Evolutionary conservation across 2,329 filamentous ascomycete genomes (phyloP).

Genomic region (Triangularia setosa): DNA sequence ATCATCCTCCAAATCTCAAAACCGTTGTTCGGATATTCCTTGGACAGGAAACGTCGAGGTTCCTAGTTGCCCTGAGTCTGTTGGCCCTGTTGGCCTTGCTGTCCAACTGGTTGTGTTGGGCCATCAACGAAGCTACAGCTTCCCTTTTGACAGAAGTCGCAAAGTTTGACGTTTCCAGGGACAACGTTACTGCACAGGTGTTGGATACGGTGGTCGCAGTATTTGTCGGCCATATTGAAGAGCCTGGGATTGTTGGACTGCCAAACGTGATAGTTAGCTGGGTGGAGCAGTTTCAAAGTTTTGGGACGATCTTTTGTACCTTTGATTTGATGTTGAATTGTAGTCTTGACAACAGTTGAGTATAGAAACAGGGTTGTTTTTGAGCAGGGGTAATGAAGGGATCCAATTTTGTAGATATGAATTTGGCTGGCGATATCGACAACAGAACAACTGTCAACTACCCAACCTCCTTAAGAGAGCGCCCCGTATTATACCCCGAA

Average conservation of each 20-base stretch:
- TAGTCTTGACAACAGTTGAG: background rate
- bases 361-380: background rate
- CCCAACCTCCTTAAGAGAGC: background rate
- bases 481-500: background rate
- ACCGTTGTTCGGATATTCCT: background rate
- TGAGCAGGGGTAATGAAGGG: background rate
- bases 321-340: background rate
- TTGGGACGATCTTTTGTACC: background rate
- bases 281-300: background rate
- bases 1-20: background rate
- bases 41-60: background rate
- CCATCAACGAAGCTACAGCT: background rate
- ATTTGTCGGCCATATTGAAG: conserved; percentile 20
- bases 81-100: background rate
- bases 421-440: background rate
- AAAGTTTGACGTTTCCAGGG: background rate
- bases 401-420: background rate
- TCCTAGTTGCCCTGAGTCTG: background rate
- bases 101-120: background rate
- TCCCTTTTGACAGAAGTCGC: background rate
- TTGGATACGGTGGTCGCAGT: conserved; percentile 21
- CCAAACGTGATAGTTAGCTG: background rate
- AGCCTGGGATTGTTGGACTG: background rate
- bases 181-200: conserved; percentile 13
- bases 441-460: background rate